Evolutionary conservation across 2,329 filamentous ascomycete species (phyloP), one percentile per base, ranked within the genome.

Genomic region (Cordyceps javanica): DNA sequence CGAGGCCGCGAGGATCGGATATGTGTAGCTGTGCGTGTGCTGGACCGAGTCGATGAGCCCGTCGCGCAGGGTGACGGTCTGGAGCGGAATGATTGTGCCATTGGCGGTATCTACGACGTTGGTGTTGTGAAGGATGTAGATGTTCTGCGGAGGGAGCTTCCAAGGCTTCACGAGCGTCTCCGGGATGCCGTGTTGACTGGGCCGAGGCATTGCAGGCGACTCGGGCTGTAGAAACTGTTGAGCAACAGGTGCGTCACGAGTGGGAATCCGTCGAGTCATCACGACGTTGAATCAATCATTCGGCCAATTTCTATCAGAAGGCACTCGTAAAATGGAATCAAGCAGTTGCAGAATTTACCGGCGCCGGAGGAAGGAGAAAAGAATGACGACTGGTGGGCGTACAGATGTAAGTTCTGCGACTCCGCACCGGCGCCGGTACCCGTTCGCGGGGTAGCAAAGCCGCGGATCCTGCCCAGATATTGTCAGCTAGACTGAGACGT

Each of bases 61-160:
- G 14, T 64, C 60, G 1, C 67, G 61, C 14, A 77, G 65, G 39
- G 64, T 70, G 13, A 79, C 70, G 1, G 62, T 67, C 7, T 59
- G 61, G 8, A 67, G 65, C 5, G 60, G 25, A 1, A 67, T 52
- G 16, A 76, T 60, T 4, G 59, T 63, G 28, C 75, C 75, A 0
- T 62, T 60, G 13, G 66, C 66, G 0, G 72, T 61, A 58, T 80
- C 74, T 32, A 80, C 66, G 26, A 80, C 61, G 52, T 72, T 76
- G 50, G 75, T 74, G 58, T 79, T 77, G 16, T 66, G 62, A 38
- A 81, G 72, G 11, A 73, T 62, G 45, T 72, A 72, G 0, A 60
- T 63, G 39, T 62, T 65, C 48, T 66, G 70, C 0, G 59, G 64
- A 2, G 69, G 69, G 0, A 69, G 64, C n/a, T 66, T 69, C 71